Conservation (phyloP, 441 rosid species). For the Croton laevigatus region DNA sequence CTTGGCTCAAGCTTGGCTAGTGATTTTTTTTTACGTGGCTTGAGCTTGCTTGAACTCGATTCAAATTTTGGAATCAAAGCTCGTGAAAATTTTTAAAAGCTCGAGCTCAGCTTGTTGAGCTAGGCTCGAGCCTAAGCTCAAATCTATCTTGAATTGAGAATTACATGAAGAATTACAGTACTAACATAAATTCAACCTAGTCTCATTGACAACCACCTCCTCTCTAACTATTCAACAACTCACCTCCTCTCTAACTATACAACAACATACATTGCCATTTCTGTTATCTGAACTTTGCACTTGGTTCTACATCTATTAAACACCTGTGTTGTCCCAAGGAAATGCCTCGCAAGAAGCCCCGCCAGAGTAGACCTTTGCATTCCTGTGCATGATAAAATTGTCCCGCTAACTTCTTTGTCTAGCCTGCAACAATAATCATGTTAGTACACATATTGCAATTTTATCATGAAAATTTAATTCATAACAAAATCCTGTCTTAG, state of each 20-base stretch:
- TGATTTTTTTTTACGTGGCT: no score
- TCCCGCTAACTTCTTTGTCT: constrained; percentile 82
- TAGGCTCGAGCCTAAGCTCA: no score
- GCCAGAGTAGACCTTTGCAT: constrained; percentile 98
- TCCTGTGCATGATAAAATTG: constrained; percentile 84
- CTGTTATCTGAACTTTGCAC: background rate
- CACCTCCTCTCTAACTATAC: constrained; percentile 24
- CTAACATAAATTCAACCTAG: no score
- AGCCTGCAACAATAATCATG: constrained; percentile 46
- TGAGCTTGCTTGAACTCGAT: no score
- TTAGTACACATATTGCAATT: constrained; percentile 1
- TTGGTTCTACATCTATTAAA: constrained; percentile 1
- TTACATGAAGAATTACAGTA: no score
- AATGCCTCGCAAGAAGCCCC: constrained; percentile 81
- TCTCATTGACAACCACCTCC: no score
- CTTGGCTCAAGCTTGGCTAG: no score
- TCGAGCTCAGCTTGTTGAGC: no score
- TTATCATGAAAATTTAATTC: background rate
- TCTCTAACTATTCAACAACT: constrained; percentile 24
- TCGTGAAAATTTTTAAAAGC: no score
- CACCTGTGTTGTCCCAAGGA: constrained; percentile 85
- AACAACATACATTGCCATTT: constrained; percentile 12
- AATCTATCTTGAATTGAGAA: no score
- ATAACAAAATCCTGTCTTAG: background rate
- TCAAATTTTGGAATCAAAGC: no score